phyloP scores from a whole-genome alignment of 108 stramenopile species.

The Fragilaria radians region DNA sequence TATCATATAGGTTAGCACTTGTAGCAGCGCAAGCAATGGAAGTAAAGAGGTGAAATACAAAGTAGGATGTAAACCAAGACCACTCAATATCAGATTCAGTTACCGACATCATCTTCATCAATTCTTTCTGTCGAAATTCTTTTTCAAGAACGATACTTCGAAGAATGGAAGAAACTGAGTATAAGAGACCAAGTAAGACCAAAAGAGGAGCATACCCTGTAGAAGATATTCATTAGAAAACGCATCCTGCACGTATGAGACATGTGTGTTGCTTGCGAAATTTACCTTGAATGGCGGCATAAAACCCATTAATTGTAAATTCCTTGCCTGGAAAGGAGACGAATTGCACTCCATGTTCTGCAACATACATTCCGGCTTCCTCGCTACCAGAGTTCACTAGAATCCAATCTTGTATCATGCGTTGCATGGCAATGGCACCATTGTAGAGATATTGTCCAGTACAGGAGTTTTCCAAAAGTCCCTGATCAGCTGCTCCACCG shows the following conservation, averaged over 20 bases:
- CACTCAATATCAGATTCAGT: conserved; percentile 36
- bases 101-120: conserved; percentile 47
- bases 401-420: conserved; percentile 67
- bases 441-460: conserved; percentile 74
- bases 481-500: conserved; percentile 36
- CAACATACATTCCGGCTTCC: conserved; percentile 17
- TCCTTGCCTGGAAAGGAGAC: conserved; percentile 55
- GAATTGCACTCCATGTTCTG: conserved; percentile 45
- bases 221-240: background rate
- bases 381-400: conserved; percentile 37
- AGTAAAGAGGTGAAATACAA: conserved; percentile 26
- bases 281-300: conserved; percentile 33
- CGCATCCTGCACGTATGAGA: background rate
- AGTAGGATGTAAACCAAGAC: conserved; percentile 35
- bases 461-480: conserved; percentile 38
- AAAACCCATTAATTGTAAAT: conserved; percentile 53
- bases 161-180: conserved; percentile 27
- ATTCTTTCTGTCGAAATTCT: conserved; percentile 40
- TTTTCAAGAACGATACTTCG: conserved; percentile 35
- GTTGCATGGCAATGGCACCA: conserved; percentile 63
- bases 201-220: conserved; percentile 16
- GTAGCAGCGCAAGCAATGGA: conserved; percentile 30
- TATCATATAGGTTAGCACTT: conserved; percentile 29
- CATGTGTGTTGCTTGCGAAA: conserved; percentile 3
- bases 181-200: conserved; percentile 33